Evolutionary conservation across 2,329 filamentous ascomycete species (phyloP).

Genomic region (Capronia americana): DNA sequence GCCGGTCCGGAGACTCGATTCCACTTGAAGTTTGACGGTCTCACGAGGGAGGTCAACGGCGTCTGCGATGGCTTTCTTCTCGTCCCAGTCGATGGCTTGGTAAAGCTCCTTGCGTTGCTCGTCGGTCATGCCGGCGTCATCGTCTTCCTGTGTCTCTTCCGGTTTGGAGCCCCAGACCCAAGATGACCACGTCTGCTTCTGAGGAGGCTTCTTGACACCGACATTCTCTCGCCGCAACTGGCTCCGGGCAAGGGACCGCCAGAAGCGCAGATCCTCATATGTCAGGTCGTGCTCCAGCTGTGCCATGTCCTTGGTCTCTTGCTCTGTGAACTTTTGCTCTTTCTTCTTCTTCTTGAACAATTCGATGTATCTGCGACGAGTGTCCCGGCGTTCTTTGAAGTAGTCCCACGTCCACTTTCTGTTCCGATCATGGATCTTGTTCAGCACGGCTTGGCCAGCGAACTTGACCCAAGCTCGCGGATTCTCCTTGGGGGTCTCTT

Average conservation of each 20-base stretch:
- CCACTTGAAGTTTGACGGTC: constrained; percentile 88
- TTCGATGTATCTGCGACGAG: constrained; percentile 85
- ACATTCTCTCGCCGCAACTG: constrained; percentile 95
- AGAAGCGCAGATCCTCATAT: constrained; percentile 97
- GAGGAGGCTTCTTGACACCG: constrained; percentile 73
- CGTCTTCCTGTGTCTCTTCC: constrained; percentile 63
- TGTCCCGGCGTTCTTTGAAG: constrained; percentile 89
- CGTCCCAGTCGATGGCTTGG: constrained; percentile 96
- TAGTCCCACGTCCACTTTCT: constrained; percentile 95
- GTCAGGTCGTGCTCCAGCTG: constrained; percentile 83
- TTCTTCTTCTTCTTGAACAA: constrained; percentile 94
- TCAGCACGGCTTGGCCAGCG: constrained; percentile 84
- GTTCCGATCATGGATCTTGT: constrained; percentile 95
- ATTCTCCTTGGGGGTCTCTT: constrained; percentile 82
- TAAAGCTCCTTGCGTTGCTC: constrained; percentile 97
- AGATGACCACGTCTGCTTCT: constrained; percentile 82
- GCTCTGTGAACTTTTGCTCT: constrained; percentile 68
- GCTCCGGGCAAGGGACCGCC: constrained; percentile 91
- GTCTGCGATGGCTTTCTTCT: constrained; percentile 87
- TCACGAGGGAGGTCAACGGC: constrained; percentile 89
- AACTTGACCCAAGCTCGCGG: constrained; percentile 92
- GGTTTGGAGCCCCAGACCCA: constrained; percentile 91
- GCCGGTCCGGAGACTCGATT: constrained; percentile 90
- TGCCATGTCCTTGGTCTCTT: constrained; percentile 75
- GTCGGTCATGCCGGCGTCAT: constrained; percentile 90